Conservation (phyloP, 176 grass and related monocot species). For the Aechmea fasciata region DNA sequence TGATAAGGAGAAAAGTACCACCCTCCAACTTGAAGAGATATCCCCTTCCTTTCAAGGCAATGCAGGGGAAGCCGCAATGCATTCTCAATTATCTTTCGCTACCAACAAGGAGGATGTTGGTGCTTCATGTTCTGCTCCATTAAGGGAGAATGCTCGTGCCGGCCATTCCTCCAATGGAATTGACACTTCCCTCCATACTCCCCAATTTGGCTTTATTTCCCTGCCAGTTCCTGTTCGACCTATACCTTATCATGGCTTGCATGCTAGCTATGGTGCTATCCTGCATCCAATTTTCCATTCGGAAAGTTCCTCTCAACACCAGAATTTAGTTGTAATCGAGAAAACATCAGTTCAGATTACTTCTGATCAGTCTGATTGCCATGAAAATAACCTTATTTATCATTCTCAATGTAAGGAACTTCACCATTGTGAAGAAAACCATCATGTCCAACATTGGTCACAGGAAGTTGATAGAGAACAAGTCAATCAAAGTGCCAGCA, state of each 20-base stretch:
- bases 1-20: conserved; percentile 25
- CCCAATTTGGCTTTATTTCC: conserved; percentile 63
- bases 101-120: conserved; percentile 23
- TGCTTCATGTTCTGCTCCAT: conserved; percentile 29
- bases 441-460: conserved; percentile 30
- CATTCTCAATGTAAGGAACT: conserved; percentile 17
- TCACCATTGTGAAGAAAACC: conserved; percentile 30
- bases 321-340: conserved; percentile 31
- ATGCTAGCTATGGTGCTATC: conserved; percentile 35
- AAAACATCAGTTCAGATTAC: conserved; percentile 32
- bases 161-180: conserved; percentile 36
- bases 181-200: conserved; percentile 21
- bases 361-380: conserved; percentile 29
- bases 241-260: conserved; percentile 47
- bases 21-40: conserved; percentile 19
- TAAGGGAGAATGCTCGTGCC: conserved; percentile 38
- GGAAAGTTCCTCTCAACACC: conserved; percentile 33
- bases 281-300: conserved; percentile 58
- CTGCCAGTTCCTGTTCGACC: conserved; percentile 53
- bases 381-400: conserved; percentile 32
- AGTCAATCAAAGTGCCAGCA: conserved; percentile 38
- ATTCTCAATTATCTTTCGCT: conserved; percentile 16
- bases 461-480: conserved; percentile 27
- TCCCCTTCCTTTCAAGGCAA: conserved; percentile 22
- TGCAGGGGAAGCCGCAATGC: conserved; percentile 24